Percentiles rank a stretch among this genome's conserved stretches.
Conservation (phyloP, 768 basidiomycete genomes). For the Porphyrellus cyaneotinctus region DNA sequence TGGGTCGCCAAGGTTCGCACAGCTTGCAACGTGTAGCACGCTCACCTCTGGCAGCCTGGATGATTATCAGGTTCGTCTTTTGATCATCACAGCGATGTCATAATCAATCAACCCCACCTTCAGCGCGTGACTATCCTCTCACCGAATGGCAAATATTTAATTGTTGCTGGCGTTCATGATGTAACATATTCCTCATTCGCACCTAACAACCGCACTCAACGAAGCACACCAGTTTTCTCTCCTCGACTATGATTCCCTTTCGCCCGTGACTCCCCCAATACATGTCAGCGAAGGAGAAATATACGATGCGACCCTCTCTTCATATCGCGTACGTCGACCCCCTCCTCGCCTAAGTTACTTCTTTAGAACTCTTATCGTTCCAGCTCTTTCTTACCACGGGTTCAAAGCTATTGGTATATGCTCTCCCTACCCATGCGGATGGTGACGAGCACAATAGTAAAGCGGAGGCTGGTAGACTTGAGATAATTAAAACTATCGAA, state of each 20-base stretch:
- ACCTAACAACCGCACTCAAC: slow-evolving; percentile 12
- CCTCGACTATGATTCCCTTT: slow-evolving; percentile 59
- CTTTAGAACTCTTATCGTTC: not conserved
- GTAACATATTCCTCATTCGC: slow-evolving; percentile 40
- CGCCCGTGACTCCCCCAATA: slow-evolving; percentile 45
- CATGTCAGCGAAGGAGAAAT: slow-evolving; percentile 68
- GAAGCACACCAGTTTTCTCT: slow-evolving; percentile 49
- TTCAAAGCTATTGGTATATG: slow-evolving; percentile 58
- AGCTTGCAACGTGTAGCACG: slow-evolving; percentile 52
- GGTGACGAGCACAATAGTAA: not conserved
- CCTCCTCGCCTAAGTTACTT: not conserved
- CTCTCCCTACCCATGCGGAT: slow-evolving; percentile 38
- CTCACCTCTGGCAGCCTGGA: slow-evolving; percentile 57
- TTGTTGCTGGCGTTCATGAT: slow-evolving; percentile 68
- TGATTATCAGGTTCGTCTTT: slow-evolving; percentile 78
- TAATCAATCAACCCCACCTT: slow-evolving; percentile 8
- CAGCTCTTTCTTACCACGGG: slow-evolving; percentile 70
- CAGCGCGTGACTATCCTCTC: slow-evolving; percentile 88
- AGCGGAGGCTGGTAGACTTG: slow-evolving; percentile 27
- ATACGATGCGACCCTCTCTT: slow-evolving; percentile 80
- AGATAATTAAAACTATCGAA: slow-evolving; percentile 49
- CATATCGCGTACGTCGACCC: slow-evolving; percentile 46
- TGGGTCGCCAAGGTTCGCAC: slow-evolving; percentile 15
- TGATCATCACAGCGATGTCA: not conserved
- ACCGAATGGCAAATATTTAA: slow-evolving; percentile 58